Base-by-base conservation (phyloP, 78 protist species). In the Chrysochromulina parva region DNA sequence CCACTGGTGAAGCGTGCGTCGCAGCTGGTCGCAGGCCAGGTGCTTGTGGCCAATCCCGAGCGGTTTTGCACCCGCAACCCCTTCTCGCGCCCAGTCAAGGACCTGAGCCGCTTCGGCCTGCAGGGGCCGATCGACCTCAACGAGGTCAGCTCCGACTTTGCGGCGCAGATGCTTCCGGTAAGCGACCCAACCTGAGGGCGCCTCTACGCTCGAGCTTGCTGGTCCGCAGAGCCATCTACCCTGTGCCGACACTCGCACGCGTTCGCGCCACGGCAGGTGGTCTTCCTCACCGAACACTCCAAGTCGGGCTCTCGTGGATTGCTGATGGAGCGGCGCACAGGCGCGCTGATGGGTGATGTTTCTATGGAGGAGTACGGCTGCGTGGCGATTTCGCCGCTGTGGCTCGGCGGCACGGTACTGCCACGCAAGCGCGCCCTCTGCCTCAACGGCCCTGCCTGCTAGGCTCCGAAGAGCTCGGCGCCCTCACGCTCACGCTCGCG, bases 91-190 rank as follows among this genome's bases (percentile, higher is more conserved):
- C 82, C 82, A 2, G 57, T 74, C 57, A 38, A 74, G 55, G 82
- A 48, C 55, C 9, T 74, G 24, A n/a, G 11, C 20, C 53, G 82
- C 28, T 74, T 74, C 55, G 82, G 82, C 20, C 82, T 74, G 14
- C 28, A 74, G 14, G 82, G 82, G 19, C 82, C 82, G 24, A 24
- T 74, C 55, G 38, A 17, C 57, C 11, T 3, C 58, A n/a, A 17
- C n/a, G 82, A 48, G 20, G 4, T 74, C 57, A 3, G 57, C 14
- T 55, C 82, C 20, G 82, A 74, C 55, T 2, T 74, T 11, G 17
- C 1, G 50, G 82, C 82, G 50, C 82, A 74, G 82, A 74, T 74
- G 82, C 82, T 74, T 6, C 82, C 82, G 3, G 71, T 65, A 20
- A 13, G 71, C 28, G 17, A 13, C 71, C 28, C 71, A 65, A 13